Evolutionary conservation across 176 grass and related monocot species (phyloP).

Genomic region (Oryza glaberrima): DNA sequence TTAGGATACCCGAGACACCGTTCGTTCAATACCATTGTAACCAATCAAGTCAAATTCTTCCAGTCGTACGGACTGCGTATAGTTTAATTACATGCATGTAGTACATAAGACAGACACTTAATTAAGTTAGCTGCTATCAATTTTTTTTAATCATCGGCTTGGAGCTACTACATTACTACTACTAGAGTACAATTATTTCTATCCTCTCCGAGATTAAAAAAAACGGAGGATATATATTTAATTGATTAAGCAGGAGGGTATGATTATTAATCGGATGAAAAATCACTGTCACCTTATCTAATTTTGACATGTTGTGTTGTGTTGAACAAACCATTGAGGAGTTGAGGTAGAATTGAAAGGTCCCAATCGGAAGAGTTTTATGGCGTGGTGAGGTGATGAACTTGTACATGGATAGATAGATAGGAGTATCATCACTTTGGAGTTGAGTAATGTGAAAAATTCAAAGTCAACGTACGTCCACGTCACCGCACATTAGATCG

Average conservation of each 20-base stretch:
- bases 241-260: not conserved
- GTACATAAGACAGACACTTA: not conserved
- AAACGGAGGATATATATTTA: not conserved
- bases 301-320: not conserved
- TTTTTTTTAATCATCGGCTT: not conserved
- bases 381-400: not conserved
- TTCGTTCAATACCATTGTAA: not conserved
- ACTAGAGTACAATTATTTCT: not conserved
- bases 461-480: constrained; percentile 32
- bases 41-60: constrained; percentile 38
- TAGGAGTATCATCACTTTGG: not conserved
- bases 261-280: not conserved
- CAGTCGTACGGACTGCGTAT: constrained; percentile 3
- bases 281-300: constrained; percentile 23
- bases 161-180: too few species aligned
- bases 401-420: not conserved
- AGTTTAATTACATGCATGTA: not conserved
- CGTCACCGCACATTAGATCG: not conserved
- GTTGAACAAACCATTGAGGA: not conserved
- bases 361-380: not conserved
- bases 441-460: not conserved
- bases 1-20: not conserved
- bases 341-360: not conserved
- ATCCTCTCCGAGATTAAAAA: not conserved
- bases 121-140: not conserved